phyloP scores from a whole-genome alignment of 768 basidiomycete genomes.

The Artomyces pyxidatus region DNA sequence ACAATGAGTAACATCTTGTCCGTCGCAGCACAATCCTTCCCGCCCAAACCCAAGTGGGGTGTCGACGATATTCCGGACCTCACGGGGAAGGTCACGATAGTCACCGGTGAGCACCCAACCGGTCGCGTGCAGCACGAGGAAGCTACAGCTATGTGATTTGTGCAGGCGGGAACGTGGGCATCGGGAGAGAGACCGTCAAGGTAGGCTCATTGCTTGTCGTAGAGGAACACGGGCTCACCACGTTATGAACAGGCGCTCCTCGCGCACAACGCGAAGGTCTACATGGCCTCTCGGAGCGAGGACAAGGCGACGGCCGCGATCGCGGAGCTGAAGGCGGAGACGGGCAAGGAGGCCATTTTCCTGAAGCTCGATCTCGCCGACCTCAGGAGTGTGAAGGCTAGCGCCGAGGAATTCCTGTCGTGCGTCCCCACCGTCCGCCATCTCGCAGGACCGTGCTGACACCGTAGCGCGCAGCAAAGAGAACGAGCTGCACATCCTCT shows the following conservation, averaged over 20 bases:
- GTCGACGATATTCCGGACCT: constrained; percentile 9
- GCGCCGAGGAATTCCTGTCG: constrained; percentile 1
- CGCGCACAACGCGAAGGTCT: constrained; percentile 11
- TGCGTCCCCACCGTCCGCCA: not conserved
- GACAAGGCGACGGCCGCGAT: not conserved
- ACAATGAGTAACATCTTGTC: not conserved
- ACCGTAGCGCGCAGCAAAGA: not conserved
- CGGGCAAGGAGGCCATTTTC: constrained; percentile 5
- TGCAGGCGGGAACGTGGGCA: constrained; percentile 4
- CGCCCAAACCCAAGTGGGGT: constrained; percentile 6
- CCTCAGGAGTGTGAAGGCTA: not conserved
- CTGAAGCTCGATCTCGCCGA: constrained; percentile 7
- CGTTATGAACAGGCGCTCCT: constrained; percentile 5
- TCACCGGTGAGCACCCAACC: constrained; percentile 1
- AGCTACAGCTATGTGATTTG: not conserved
- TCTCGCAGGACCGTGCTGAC: not conserved
- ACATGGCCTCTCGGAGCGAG: constrained; percentile 6
- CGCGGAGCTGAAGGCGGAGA: constrained; percentile 3
- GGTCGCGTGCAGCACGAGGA: not conserved
- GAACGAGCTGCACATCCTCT: constrained; percentile 3
- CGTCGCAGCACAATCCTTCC: not conserved
- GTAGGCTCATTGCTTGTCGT: not conserved
- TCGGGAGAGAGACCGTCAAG: constrained; percentile 13
- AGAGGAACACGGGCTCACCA: not conserved
- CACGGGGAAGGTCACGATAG: constrained; percentile 4